Evolutionary conservation across 345 rosid genomes (phyloP).

Genomic region (Eucalyptus regnans): DNA sequence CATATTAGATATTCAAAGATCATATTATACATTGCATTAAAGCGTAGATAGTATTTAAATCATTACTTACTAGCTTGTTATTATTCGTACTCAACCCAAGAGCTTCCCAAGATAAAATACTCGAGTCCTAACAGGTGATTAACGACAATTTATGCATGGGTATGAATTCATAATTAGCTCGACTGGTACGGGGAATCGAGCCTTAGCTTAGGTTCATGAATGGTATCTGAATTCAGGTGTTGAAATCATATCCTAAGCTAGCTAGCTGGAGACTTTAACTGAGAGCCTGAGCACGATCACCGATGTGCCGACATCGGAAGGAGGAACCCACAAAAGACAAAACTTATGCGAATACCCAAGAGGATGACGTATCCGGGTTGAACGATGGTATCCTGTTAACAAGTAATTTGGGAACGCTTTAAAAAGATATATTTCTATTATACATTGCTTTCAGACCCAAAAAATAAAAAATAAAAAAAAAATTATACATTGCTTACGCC

Average conservation of each 20-base stretch:
- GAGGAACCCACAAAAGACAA: not conserved
- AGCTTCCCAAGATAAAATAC: not conserved
- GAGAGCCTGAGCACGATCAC: not conserved
- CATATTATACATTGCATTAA: not conserved
- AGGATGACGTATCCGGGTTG: not conserved
- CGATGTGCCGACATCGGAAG: not conserved
- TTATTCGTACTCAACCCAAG: not conserved
- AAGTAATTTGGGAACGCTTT: not conserved
- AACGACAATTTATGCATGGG: not conserved
- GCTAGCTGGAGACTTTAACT: not conserved
- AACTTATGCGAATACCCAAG: not conserved
- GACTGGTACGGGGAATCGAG: not conserved
- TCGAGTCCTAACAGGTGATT: not conserved
- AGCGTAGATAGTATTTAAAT: not conserved
- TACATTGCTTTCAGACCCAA: too few relatives aligned
- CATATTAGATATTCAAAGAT: not conserved
- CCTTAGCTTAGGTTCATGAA: not conserved
- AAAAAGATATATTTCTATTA: not conserved
- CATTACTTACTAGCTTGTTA: not conserved
- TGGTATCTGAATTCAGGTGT: not conserved
- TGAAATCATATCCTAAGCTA: not conserved
- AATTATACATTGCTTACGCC: not conserved
- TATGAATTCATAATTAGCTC: not conserved
- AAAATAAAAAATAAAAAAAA: fast-evolving
- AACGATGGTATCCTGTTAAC: not conserved